phyloP scores from a whole-genome alignment of 2,329 filamentous ascomycete species.

The Phialemoniopsis sp. region DNA sequence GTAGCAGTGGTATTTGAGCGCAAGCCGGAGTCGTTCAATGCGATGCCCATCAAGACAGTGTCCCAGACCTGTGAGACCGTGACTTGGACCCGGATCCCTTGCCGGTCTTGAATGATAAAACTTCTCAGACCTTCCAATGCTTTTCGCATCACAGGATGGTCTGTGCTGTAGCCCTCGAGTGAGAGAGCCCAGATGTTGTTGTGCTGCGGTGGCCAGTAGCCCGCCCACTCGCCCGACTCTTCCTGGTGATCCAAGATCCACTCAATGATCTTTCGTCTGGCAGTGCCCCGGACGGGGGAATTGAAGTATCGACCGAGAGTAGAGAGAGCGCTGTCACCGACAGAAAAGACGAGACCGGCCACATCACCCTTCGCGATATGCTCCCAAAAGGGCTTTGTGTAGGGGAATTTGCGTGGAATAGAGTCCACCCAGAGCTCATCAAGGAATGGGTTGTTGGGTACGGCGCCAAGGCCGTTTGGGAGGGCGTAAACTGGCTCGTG shows the following conservation, averaged over 20 bases:
- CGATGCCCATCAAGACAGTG: slow-evolving; percentile 24
- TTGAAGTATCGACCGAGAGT: slow-evolving; percentile 12
- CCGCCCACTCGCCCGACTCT: slow-evolving; percentile 17
- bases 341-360: not conserved
- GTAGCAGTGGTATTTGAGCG: slow-evolving; percentile 1
- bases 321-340: not conserved
- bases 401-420: no score
- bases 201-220: slow-evolving; percentile 18
- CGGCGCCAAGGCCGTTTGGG: slow-evolving; percentile 14
- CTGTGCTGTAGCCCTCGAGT: slow-evolving; percentile 3
- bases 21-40: slow-evolving; percentile 15
- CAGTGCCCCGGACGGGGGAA: slow-evolving; percentile 4
- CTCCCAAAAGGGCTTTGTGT: slow-evolving; percentile 6
- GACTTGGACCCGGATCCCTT: slow-evolving; percentile 21
- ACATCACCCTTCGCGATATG: not conserved
- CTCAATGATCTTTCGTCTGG: slow-evolving; percentile 14
- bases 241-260: slow-evolving; percentile 23
- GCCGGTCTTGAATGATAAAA: slow-evolving; percentile 9
- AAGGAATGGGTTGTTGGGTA: slow-evolving; percentile 19
- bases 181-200: slow-evolving; percentile 1
- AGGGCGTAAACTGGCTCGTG: slow-evolving; percentile 21
- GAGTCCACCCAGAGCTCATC: slow-evolving; percentile 25
- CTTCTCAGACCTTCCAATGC: not conserved
- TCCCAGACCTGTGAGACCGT: slow-evolving; percentile 26
- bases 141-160: not conserved